These are phyloP conservation scores for Dothistroma pini DNA, from an alignment of 2,329 filamentous ascomycete genomes.

Conservation along the genomic window DNA sequence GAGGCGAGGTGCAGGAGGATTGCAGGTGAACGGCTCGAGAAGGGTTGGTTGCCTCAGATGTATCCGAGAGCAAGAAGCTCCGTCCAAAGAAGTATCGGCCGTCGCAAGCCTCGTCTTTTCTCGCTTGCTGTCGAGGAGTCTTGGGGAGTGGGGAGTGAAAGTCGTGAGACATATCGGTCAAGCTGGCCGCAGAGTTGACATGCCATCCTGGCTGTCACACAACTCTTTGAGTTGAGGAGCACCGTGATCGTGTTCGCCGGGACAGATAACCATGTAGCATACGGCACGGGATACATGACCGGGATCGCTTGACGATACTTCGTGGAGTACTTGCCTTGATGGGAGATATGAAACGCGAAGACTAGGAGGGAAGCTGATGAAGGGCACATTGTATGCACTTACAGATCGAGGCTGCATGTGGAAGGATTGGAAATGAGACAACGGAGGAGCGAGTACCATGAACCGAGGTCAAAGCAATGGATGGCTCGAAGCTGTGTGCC, in stretches of 20 bases:
- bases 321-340: not conserved
- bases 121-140: slow-evolving; percentile 5
- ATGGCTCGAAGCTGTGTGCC: not conserved
- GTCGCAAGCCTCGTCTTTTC: slow-evolving; percentile 9
- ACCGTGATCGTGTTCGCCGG: not conserved
- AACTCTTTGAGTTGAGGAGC: not conserved
- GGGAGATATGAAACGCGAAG: not conserved
- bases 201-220: not conserved
- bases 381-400: not conserved
- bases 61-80: slow-evolving; percentile 6
- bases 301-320: not conserved
- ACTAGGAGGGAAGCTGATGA: not conserved
- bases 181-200: not conserved
- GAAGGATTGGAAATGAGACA: not conserved
- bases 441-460: not conserved
- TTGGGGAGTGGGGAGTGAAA: not conserved
- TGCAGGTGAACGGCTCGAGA: slow-evolving; percentile 8
- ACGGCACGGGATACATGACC: not conserved
- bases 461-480: not conserved
- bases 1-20: slow-evolving; percentile 12
- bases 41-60: slow-evolving; percentile 14
- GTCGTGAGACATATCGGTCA: not conserved
- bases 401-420: not conserved
- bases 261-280: not conserved
- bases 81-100: slow-evolving; percentile 6